Percentiles rank a stretch among this genome's conserved stretches.
Conservation (phyloP, 73 alveolate species). For the Effrenium voratum region DNA sequence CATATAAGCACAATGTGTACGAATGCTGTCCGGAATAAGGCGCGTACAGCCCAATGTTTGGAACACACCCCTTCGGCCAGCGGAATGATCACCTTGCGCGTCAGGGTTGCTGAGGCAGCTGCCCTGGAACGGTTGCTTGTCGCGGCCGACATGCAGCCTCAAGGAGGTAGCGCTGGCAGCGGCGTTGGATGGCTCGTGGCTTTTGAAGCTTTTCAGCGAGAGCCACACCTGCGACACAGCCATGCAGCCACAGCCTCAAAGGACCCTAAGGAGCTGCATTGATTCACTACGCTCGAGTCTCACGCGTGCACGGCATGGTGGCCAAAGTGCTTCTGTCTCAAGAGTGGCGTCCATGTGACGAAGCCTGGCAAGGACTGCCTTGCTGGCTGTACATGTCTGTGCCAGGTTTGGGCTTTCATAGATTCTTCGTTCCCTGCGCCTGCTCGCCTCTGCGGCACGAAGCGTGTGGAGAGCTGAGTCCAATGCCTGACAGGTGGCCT, state of each 20-base stretch:
- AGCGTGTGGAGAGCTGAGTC: neutral
- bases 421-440: neutral
- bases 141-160: slow-evolving; percentile 25
- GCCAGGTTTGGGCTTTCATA: no score
- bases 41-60: neutral
- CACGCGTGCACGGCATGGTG: slow-evolving; percentile 56
- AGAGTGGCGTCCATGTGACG: slow-evolving; percentile 16
- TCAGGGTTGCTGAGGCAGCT: neutral
- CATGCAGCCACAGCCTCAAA: neutral
- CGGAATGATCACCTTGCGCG: neutral
- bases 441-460: slow-evolving; percentile 30
- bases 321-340: slow-evolving; percentile 73
- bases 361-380: neutral
- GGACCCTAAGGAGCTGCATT: neutral
- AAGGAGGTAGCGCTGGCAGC: slow-evolving; percentile 50
- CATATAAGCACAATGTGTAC: neutral
- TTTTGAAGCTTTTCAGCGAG: slow-evolving; percentile 38
- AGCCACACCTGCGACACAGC: neutral
- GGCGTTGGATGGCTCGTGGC: slow-evolving; percentile 38
- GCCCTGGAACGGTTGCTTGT: neutral
- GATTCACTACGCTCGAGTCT: neutral
- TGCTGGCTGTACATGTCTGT: neutral
- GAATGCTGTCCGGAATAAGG: neutral
- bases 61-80: neutral
- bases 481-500: neutral